phyloP scores from a whole-genome alignment of 331 rosid genomes.

The Phaseolus coccineus region DNA sequence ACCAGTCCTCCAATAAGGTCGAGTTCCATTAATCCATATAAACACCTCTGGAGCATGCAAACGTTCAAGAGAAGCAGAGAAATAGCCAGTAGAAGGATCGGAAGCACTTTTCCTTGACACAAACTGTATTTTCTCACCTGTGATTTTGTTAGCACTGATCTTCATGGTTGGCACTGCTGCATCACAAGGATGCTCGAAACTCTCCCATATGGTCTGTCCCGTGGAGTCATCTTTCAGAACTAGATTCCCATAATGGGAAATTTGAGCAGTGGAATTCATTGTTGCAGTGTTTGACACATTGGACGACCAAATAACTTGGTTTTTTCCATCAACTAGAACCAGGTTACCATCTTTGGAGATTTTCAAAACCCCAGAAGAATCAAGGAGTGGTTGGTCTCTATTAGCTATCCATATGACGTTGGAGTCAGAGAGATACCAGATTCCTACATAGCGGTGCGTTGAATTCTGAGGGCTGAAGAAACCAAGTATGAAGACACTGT shows the following conservation, averaged over 20 bases:
- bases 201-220: conserved; percentile 50
- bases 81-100: conserved; percentile 49
- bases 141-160: conserved; percentile 44
- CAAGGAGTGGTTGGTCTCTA: conserved; percentile 47
- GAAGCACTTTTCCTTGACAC: conserved; percentile 46
- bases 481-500: conserved; percentile 46
- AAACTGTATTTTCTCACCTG: conserved; percentile 42
- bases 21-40: conserved; percentile 40
- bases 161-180: conserved; percentile 49
- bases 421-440: conserved; percentile 45
- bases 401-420: conserved; percentile 53
- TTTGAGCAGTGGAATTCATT: conserved; percentile 43
- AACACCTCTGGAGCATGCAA: conserved; percentile 47
- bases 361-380: conserved; percentile 51
- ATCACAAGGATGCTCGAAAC: conserved; percentile 57
- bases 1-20: conserved; percentile 51
- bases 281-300: conserved; percentile 30
- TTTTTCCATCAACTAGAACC: conserved; percentile 39
- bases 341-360: conserved; percentile 51
- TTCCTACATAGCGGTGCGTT: conserved; percentile 47
- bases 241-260: conserved; percentile 36
- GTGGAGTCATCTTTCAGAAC: conserved; percentile 35
- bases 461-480: conserved; percentile 52
- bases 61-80: conserved; percentile 37
- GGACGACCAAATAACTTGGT: conserved; percentile 44